These are phyloP conservation scores for Rhodamnia rubescens DNA, from an alignment of 345 rosid species.

Conservation along the genomic window DNA sequence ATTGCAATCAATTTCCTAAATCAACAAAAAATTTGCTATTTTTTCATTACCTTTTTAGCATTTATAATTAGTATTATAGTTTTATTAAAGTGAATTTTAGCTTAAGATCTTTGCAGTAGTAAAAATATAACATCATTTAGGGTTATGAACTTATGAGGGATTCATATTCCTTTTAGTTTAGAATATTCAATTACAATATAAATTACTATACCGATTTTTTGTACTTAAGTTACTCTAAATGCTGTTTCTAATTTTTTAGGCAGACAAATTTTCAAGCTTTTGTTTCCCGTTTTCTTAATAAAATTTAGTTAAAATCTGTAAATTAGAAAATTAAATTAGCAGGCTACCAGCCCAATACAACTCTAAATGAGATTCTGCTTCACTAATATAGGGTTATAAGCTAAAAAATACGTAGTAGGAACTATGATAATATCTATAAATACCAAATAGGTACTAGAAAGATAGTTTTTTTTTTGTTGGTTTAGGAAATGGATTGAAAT, in stretches of 20 bases:
- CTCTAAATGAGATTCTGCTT: not conserved
- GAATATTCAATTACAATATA: not conserved
- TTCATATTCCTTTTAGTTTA: not conserved
- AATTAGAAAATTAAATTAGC: not conserved
- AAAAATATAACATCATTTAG: not conserved
- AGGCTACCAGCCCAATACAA: not conserved
- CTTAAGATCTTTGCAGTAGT: not conserved
- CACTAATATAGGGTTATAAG: not conserved
- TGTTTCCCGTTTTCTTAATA: not conserved
- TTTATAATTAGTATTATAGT: not conserved
- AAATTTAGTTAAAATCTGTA: not conserved
- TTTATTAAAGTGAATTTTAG: not conserved
- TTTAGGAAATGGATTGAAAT: not conserved
- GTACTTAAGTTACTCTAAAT: not conserved
- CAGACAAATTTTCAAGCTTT: not conserved
- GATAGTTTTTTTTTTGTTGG: not conserved
- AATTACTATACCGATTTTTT: not conserved
- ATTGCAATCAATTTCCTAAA: not conserved
- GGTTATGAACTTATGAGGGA: not conserved
- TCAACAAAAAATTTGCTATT: not conserved
- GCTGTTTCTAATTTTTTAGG: not conserved
- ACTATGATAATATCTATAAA: not conserved
- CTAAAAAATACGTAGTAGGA: not conserved
- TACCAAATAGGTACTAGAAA: not conserved
- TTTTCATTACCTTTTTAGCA: not conserved